These are phyloP conservation scores for Umbelopsis sp. DNA, from an alignment of 192 early-diverging fungal species.

Conservation along the genomic window DNA sequence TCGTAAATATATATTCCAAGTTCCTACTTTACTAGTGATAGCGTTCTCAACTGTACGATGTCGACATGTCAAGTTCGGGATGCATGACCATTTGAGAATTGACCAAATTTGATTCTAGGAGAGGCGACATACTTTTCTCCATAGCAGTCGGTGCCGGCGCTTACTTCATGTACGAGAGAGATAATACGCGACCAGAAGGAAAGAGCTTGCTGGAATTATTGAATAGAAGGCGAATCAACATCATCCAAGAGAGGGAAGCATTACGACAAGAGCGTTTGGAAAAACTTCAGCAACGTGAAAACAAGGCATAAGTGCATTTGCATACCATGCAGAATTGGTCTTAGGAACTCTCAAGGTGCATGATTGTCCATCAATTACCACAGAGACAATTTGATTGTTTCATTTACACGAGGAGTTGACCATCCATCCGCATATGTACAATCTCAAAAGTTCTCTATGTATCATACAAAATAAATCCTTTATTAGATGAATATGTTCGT, in stretches of 20 bases:
- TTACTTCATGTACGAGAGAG: slow-evolving; percentile 57
- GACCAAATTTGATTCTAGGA: slow-evolving; percentile 28
- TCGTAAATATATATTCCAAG: no score
- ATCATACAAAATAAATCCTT: not conserved
- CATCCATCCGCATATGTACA: not conserved
- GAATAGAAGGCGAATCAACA: slow-evolving; percentile 36
- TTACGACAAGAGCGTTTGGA: slow-evolving; percentile 11
- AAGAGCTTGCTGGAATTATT: slow-evolving; percentile 50
- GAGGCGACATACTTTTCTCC: slow-evolving; percentile 56
- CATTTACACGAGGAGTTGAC: not conserved
- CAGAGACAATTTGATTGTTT: not conserved
- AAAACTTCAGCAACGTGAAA: not conserved
- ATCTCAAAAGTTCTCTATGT: not conserved
- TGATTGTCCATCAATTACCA: not conserved
- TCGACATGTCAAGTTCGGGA: not conserved
- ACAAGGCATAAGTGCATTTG: not conserved
- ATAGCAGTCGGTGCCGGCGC: slow-evolving; percentile 51
- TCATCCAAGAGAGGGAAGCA: slow-evolving; percentile 34
- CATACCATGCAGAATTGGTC: not conserved
- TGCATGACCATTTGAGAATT: not conserved
- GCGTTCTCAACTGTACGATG: not conserved
- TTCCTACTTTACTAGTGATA: not conserved
- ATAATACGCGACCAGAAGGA: slow-evolving; percentile 50
- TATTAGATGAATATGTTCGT: not conserved
- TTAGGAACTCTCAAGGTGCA: not conserved